Evolutionary conservation across 1,139 yeast species (phyloP), one percentile per base, ranked within the genome.

Genomic region (Debaryomyces sp.): DNA sequence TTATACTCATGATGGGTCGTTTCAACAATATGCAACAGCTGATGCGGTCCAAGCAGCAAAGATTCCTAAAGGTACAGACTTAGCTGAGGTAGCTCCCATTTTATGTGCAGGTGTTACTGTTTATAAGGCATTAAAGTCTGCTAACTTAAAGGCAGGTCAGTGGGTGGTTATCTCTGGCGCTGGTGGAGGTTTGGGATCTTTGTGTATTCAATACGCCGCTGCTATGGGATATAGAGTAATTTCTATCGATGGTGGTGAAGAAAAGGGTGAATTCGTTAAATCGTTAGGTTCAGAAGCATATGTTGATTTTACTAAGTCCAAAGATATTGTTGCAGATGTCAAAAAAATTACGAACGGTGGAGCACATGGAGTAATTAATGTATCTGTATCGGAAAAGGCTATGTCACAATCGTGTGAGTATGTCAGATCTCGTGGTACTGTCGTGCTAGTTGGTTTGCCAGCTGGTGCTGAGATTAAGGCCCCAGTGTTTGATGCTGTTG

Each of bases 1-100:
- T 67, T 85, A 84, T 73, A 85, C 90, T 17, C 90, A 85, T 60
- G 89, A 86, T 64, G 92, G 92, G 63, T 82, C 90, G 34, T 86
- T 86, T 81, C 89, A 85, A 71, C 86, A 86, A 68, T 86, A 84
- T 60, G 90, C 90, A 36, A 85, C 91, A 44, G 90, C 95, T 52
- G 92, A 87, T 68, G 94, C 94, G 41, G 80, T 87, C 51, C 96
- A 88, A 66, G 96, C 95, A 47, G 95, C 96, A 38, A 77, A 80
- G 63, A 82, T 89, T 59, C 89, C 92, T 49, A 64, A 73, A 57
- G 86, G 84, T 54, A 75, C 87, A 46, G 89, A 88, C 62, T 80
- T 88, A 63, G 91, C 92, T 49, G 72, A 77, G 56, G 83, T 84
- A 50, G 83, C 96, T 26, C 96, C 96, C 57, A 82, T 89, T 53